These are phyloP conservation scores for Aureobasidium sp. DNA, from an alignment of 2,329 filamentous ascomycete species.

Conservation along the genomic window DNA sequence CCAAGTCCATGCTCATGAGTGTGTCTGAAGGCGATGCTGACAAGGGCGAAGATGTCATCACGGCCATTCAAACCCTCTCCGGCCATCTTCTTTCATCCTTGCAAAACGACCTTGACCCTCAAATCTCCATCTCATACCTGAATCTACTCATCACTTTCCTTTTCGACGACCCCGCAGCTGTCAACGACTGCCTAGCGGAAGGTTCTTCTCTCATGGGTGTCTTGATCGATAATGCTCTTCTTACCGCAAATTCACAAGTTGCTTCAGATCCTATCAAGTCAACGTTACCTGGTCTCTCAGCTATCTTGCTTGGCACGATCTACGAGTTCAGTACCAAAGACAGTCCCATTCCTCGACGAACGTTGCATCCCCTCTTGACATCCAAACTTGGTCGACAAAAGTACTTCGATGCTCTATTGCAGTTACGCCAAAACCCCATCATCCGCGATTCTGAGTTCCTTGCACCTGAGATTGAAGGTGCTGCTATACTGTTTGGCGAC, in stretches of 20 bases:
- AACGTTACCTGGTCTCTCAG: constrained; percentile 72
- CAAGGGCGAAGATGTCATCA: constrained; percentile 88
- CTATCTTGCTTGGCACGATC: constrained; percentile 74
- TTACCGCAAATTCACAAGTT: constrained; percentile 29
- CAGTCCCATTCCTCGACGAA: constrained; percentile 75
- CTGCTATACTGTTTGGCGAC: constrained; percentile 52
- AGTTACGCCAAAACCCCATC: constrained; percentile 66
- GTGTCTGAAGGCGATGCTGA: constrained; percentile 84
- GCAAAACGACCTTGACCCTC: constrained; percentile 65
- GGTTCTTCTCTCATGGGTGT: constrained; percentile 73
- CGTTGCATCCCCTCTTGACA: constrained; percentile 68
- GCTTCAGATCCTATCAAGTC: constrained; percentile 43
- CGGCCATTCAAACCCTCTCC: constrained; percentile 79
- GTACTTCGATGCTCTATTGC: constrained; percentile 74
- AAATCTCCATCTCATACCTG: constrained; percentile 73
- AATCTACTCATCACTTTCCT: constrained; percentile 86
- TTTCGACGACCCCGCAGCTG: constrained; percentile 82
- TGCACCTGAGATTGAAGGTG: constrained; percentile 51
- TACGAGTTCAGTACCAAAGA: constrained; percentile 99
- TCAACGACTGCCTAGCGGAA: constrained; percentile 88
- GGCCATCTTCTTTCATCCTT: constrained; percentile 77
- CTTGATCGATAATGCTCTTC: constrained; percentile 42
- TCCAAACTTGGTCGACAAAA: constrained; percentile 74
- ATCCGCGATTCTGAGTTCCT: constrained; percentile 54
- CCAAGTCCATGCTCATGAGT: constrained; percentile 69